phyloP scores from a whole-genome alignment of 2,329 filamentous ascomycete species.

The Coniochaeta sp. region DNA sequence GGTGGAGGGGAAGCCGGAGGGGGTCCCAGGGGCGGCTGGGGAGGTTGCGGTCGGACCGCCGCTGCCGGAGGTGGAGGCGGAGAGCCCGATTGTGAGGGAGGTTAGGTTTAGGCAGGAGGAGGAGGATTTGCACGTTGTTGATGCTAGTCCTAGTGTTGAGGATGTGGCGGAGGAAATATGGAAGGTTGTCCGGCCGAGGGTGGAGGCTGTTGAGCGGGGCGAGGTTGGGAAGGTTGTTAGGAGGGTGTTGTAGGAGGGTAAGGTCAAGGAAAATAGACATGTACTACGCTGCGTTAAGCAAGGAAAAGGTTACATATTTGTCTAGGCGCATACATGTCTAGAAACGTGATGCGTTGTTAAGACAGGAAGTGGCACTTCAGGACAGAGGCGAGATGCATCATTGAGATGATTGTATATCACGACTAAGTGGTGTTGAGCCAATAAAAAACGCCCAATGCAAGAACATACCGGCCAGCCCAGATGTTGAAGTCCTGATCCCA shows the following conservation, averaged over 20 bases:
- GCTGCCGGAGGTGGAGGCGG: conserved; percentile 9
- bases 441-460: neutral
- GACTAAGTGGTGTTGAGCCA: neutral
- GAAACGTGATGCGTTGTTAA: neutral
- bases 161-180: conserved; percentile 51
- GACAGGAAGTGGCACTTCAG: no score
- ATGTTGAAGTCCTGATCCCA: neutral
- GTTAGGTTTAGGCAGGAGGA: conserved; percentile 38
- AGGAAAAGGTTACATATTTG: no score
- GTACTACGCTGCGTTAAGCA: no score
- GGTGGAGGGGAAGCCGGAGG: conserved; percentile 10
- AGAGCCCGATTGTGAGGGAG: conserved; percentile 11
- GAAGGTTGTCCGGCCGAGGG: conserved; percentile 36
- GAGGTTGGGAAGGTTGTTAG: conserved; percentile 39
- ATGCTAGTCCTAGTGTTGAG: conserved; percentile 46
- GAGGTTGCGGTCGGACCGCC: conserved; percentile 10
- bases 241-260: conserved; percentile 24
- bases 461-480: neutral
- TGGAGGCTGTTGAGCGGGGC: conserved; percentile 42
- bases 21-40: conserved; percentile 6
- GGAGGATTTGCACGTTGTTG: conserved; percentile 45
- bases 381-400: neutral
- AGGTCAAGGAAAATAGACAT: no score
- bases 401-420: neutral
- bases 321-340: neutral